Evolutionary conservation across 805 yeast species (phyloP).

Genomic region (Naumovozyma dairenensis): DNA sequence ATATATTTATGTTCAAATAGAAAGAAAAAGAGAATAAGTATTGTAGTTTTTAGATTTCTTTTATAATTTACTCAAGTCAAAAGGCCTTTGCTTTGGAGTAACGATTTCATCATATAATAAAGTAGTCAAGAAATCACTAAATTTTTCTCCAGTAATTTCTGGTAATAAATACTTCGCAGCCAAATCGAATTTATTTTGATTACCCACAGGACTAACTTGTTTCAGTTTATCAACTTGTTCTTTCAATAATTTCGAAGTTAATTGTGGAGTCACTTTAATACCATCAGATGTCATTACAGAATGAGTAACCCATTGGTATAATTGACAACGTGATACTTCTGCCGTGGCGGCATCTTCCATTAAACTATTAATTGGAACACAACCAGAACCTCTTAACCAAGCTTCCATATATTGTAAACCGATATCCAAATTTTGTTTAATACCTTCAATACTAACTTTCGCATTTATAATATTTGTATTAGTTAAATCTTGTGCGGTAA

Average conservation of each 20-base stretch:
- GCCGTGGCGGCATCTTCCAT: conserved; percentile 92
- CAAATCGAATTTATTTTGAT: conserved; percentile 49
- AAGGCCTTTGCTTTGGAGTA: conserved; percentile 6
- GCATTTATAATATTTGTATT: conserved; percentile 56
- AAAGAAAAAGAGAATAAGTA: not conserved
- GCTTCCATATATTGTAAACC: conserved; percentile 78
- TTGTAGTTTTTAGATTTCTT: no score
- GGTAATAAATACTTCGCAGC: conserved; percentile 67
- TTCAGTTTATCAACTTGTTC: conserved; percentile 51
- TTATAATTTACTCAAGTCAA: not conserved
- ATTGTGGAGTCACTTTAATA: conserved; percentile 47
- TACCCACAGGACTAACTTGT: conserved; percentile 34
- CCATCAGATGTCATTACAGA: conserved; percentile 51
- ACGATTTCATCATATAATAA: conserved; percentile 58
- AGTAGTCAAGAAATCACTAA: conserved; percentile 70
- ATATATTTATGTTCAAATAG: no score
- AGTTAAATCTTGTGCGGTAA: conserved; percentile 49
- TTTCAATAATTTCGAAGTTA: conserved; percentile 45
- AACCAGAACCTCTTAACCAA: conserved; percentile 76
- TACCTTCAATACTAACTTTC: conserved; percentile 59
- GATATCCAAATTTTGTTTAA: conserved; percentile 60
- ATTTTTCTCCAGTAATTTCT: conserved; percentile 61
- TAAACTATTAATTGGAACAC: conserved; percentile 75
- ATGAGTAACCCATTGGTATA: conserved; percentile 78
- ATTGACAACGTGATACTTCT: conserved; percentile 74